Conservation (phyloP, 108 stramenopile species). For the Cyclostephanos tholiformis region DNA sequence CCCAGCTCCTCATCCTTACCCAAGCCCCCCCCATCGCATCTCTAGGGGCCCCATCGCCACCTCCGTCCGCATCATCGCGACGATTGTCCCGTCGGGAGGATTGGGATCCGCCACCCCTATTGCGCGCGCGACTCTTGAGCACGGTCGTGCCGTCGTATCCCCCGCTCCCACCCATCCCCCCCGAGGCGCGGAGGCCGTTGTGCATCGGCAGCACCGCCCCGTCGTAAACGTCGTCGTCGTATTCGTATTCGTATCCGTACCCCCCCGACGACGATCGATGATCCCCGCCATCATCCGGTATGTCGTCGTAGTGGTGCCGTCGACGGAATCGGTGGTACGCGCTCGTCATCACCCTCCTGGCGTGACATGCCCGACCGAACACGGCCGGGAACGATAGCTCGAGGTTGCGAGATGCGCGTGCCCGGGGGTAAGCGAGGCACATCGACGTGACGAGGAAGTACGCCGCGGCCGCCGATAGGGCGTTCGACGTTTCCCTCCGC, state of each 20-base stretch:
- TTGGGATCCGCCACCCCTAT: neutral
- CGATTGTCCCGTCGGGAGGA: neutral
- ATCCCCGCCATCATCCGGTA: slow-evolving; percentile 32
- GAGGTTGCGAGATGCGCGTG: slow-evolving; percentile 28
- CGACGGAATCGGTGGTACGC: slow-evolving; percentile 45
- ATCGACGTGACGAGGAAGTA: slow-evolving; percentile 48
- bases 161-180: neutral
- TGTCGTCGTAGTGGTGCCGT: slow-evolving; percentile 50
- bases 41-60: slow-evolving; percentile 4
- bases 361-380: slow-evolving; percentile 32
- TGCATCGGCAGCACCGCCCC: slow-evolving; percentile 21
- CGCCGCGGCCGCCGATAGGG: slow-evolving; percentile 48
- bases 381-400: slow-evolving; percentile 7
- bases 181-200: neutral
- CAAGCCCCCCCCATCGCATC: slow-evolving; percentile 27
- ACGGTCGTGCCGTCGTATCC: slow-evolving; percentile 8
- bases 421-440: slow-evolving; percentile 41
- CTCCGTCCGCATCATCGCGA: neutral
- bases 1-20: slow-evolving; percentile 27
- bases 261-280: neutral
- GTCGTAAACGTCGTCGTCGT: no score
- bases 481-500: slow-evolving; percentile 51
- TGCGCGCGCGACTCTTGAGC: slow-evolving; percentile 25
- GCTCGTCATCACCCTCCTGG: slow-evolving; percentile 25
- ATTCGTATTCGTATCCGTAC: no score